Evolutionary conservation across 108 stramenopile species (phyloP).

Genomic region (Cyclotella choctawhatcheeana): DNA sequence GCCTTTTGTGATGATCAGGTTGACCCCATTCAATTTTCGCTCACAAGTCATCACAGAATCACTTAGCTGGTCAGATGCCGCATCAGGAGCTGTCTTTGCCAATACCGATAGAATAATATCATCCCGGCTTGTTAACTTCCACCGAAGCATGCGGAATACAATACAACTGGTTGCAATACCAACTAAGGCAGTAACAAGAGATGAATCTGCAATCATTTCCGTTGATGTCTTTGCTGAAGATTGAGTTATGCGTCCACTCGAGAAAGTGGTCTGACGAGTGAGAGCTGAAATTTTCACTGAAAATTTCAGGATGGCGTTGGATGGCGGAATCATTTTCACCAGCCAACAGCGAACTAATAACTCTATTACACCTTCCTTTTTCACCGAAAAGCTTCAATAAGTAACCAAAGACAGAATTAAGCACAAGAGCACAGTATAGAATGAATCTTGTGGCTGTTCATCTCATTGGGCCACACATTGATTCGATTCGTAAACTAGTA

Average conservation of each 20-base stretch:
- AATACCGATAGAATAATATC: background rate
- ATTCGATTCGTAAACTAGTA: background rate
- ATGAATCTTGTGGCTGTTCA: too few species aligned
- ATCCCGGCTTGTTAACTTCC: background rate
- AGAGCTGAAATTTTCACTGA: background rate
- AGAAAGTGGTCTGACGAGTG: too few species aligned
- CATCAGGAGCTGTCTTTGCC: conserved; percentile 3
- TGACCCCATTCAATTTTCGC: conserved; percentile 1
- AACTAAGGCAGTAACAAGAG: background rate
- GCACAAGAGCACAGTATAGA: too few species aligned
- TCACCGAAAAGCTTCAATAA: too few species aligned
- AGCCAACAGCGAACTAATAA: too few species aligned
- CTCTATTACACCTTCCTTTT: too few species aligned
- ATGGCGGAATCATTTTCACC: too few species aligned
- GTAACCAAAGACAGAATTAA: too few species aligned
- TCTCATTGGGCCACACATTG: background rate
- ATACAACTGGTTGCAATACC: background rate
- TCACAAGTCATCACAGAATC: conserved; percentile 3
- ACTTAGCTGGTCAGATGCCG: conserved; percentile 1
- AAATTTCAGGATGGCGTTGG: background rate
- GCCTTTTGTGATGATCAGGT: conserved; percentile 3
- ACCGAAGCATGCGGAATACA: background rate
- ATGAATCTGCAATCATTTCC: too few species aligned
- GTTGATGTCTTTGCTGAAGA: too few species aligned
- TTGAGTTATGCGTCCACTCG: too few species aligned